phyloP scores from a whole-genome alignment of 805 yeast species.

The Pichia heedii region DNA sequence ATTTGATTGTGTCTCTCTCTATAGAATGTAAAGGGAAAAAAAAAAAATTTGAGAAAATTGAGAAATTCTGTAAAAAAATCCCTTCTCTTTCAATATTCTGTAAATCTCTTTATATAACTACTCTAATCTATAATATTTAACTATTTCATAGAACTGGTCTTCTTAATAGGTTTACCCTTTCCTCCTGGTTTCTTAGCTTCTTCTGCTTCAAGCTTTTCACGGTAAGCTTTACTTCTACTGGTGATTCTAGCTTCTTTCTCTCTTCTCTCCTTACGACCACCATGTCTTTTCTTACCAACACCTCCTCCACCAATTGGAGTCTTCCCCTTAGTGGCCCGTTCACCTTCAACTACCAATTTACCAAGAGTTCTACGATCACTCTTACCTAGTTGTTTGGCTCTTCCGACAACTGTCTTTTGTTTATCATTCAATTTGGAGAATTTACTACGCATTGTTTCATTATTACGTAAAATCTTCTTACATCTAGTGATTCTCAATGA shows the following conservation, averaged over 20 bases:
- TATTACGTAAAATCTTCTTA: slow-evolving; percentile 31
- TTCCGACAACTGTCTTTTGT: slow-evolving; percentile 70
- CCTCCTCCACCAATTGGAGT: slow-evolving; percentile 37
- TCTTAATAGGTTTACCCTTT: neutral
- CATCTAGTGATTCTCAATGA: slow-evolving; percentile 72
- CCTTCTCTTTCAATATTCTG: no score
- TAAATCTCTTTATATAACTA: no score
- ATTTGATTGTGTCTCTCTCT: no score
- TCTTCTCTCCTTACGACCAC: slow-evolving; percentile 46
- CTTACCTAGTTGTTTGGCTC: slow-evolving; percentile 72
- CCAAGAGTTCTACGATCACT: slow-evolving; percentile 72
- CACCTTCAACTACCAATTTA: slow-evolving; percentile 55
- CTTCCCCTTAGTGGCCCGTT: slow-evolving; percentile 65
- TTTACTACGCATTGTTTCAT: slow-evolving; percentile 13
- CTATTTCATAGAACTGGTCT: no score
- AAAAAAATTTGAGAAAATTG: no score
- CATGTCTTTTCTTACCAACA: slow-evolving; percentile 52
- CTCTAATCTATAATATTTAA: no score
- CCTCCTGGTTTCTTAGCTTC: neutral
- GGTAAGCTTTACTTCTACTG: slow-evolving; percentile 36
- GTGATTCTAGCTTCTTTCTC: slow-evolving; percentile 43
- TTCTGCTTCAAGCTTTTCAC: slow-evolving; percentile 5
- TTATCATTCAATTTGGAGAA: slow-evolving; percentile 41
- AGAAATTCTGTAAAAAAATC: no score
- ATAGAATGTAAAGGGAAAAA: no score